Evolutionary conservation across 2,329 filamentous ascomycete species (phyloP).

Genomic region (Exophiala alcalophila): DNA sequence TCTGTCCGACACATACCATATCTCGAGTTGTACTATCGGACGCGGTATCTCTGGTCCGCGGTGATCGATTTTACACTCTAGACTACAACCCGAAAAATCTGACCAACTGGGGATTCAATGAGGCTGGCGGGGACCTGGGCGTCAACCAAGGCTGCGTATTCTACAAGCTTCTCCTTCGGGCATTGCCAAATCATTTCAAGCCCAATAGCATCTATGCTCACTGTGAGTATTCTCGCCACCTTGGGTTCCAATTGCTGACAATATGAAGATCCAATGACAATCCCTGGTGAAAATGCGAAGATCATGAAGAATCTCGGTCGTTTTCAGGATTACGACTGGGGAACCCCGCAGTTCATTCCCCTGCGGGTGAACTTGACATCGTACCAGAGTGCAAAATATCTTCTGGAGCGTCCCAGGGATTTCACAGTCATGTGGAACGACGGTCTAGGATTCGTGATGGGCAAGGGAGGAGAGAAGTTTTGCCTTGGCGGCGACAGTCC

Average conservation of each 20-base stretch:
- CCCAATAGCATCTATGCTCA: conserved; percentile 77
- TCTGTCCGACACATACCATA: conserved; percentile 72
- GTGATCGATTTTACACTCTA: conserved; percentile 63
- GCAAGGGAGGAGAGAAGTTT: conserved; percentile 54
- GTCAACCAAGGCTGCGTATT: conserved; percentile 80
- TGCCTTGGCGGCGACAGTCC: conserved; percentile 55
- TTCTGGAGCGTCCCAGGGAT: conserved; percentile 59
- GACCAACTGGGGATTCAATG: conserved; percentile 80
- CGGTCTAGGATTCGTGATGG: conserved; percentile 62
- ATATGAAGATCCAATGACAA: conserved; percentile 56
- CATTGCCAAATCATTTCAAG: conserved; percentile 77
- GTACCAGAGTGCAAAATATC: conserved; percentile 58
- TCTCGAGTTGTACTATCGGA: conserved; percentile 74
- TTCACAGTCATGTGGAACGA: conserved; percentile 67
- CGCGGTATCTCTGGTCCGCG: conserved; percentile 72
- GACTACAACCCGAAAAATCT: conserved; percentile 71
- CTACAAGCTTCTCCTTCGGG: conserved; percentile 77
- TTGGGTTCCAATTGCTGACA: conserved; percentile 2
- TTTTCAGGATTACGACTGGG: conserved; percentile 67
- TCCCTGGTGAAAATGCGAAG: conserved; percentile 67
- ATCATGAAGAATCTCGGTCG: conserved; percentile 68
- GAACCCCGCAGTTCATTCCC: conserved; percentile 54
- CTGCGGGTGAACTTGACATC: conserved; percentile 58
- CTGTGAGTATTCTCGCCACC: conserved; percentile 37
- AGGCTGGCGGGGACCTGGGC: conserved; percentile 68